Conservation (phyloP, 352 stramenopile species). For the Globisporangium echinulatum region DNA sequence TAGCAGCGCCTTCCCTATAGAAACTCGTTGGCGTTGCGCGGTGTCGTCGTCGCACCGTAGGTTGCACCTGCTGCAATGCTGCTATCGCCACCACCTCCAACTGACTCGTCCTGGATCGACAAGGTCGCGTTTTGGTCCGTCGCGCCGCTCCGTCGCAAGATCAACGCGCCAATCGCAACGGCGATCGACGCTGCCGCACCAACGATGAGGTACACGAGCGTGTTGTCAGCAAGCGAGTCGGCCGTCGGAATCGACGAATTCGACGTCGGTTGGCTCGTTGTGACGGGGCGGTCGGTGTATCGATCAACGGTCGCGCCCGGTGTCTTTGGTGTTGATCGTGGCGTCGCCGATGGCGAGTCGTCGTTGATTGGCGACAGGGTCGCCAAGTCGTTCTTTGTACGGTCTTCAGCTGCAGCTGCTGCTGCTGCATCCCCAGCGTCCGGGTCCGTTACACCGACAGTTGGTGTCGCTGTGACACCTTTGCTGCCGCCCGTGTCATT, state of each 20-base stretch:
- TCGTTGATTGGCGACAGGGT: conserved; percentile 12
- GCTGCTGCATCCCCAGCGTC: background rate
- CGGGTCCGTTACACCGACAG: too few species aligned
- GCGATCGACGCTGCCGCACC: conserved; percentile 5
- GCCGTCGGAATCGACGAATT: conserved; percentile 1
- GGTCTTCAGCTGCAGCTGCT: background rate
- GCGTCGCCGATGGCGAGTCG: background rate
- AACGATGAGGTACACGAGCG: conserved; percentile 15
- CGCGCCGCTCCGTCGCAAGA: conserved; percentile 4
- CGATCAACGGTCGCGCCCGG: background rate
- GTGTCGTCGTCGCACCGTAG: conserved; percentile 7
- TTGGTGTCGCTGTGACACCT: too few species aligned
- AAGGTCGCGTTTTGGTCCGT: background rate
- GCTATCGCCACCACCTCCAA: background rate
- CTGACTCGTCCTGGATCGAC: conserved; percentile 10
- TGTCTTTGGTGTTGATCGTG: too few species aligned
- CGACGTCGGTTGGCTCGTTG: conserved; percentile 6
- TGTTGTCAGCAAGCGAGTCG: conserved; percentile 8
- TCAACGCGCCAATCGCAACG: conserved; percentile 11
- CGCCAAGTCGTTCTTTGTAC: conserved; percentile 13
- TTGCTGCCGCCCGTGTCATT: background rate
- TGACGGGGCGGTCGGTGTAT: background rate
- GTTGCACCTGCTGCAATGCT: background rate
- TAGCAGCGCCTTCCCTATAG: background rate
- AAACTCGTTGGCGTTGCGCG: conserved; percentile 2